Evolutionary conservation across 257 asterid species (phyloP).

Genomic region (Solanum arcanum): DNA sequence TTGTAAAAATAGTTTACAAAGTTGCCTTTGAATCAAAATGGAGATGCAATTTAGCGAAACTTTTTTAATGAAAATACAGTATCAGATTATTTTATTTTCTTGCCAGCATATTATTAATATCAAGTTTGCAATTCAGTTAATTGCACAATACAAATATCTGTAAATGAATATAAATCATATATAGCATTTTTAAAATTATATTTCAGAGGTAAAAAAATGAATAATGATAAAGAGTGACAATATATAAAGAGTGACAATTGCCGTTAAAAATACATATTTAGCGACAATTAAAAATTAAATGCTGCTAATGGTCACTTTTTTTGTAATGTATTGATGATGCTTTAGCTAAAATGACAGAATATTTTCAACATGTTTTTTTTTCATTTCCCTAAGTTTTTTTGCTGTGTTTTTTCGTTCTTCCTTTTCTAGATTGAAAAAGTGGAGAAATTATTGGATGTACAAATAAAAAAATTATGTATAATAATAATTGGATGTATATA

Average conservation of each 20-base stretch:
- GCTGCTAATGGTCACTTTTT: rapidly evolving
- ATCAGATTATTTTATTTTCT: not conserved
- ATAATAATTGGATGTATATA: not conserved
- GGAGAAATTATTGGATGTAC: not conserved
- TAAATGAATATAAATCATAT: not conserved
- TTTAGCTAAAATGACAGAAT: not conserved
- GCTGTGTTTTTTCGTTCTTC: not conserved
- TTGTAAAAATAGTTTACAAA: not conserved
- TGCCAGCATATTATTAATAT: too few species aligned
- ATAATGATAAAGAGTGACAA: too few species aligned
- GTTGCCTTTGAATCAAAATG: not conserved
- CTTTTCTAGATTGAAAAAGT: not conserved
- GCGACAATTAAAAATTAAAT: too few species aligned
- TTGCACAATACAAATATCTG: not conserved
- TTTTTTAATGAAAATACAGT: not conserved
- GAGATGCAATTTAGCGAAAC: not conserved
- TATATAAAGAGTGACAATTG: too few species aligned
- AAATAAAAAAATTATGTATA: not conserved
- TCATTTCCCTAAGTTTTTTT: not conserved
- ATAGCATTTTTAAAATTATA: too few species aligned
- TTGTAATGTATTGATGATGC: not conserved
- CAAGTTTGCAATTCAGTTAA: too few species aligned
- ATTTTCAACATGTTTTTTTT: not conserved
- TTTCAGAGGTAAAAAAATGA: not conserved
- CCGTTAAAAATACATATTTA: too few species aligned